Evolutionary conservation across 352 stramenopile genomes (phyloP), one percentile per base, ranked within the genome.

Genomic region (Globisporangium apiculatum): DNA sequence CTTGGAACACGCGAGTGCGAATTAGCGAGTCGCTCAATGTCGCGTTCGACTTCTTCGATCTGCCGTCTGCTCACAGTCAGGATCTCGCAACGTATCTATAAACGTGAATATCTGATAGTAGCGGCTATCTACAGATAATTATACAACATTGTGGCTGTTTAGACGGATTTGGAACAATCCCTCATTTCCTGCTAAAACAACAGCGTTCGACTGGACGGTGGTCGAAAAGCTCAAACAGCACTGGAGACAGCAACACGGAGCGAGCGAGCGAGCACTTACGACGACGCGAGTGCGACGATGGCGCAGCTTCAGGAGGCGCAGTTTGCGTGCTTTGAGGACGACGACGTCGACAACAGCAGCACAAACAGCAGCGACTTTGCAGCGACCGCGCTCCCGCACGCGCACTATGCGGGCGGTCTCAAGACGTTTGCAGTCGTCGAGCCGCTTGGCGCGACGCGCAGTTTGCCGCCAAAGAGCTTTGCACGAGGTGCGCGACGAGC

Each of bases 311-410:
- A 87, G 71, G 76, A 88, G 60, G 74, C 75, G 58, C 76, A 79
- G 46, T 88, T 88, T 64, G 78, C 80, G 65, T 81, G 72, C 67
- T 88, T 90, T 54, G 80, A 90, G 50, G 76, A 86, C 63, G 72
- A 75, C 12, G 73, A 85, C 46, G 59, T 67, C 52, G 45, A 40
- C 9, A 47, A 40, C 5, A 53, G 52, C 9, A 67, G 66, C 5
- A 73, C 51, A 36, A 43, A 37, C 35, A 11, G 31, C 36, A 43
- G 12, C 18, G 60, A 54, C 48, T 49, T 47, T 6, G 31, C 53
- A 7, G 60, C 65, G 17, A 47, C 40, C 48, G 7, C 53, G 57
- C 8, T 51, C 49, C 6, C 45, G 31, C 10, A 48, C 75, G 9
- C 68, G 67, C 18, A 76, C 56, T 35, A 51, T 10, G n/a, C 47